These are phyloP conservation scores for Sphagnurus paluster DNA, from an alignment of 1,284 basidiomycete species.

Conservation along the genomic window DNA sequence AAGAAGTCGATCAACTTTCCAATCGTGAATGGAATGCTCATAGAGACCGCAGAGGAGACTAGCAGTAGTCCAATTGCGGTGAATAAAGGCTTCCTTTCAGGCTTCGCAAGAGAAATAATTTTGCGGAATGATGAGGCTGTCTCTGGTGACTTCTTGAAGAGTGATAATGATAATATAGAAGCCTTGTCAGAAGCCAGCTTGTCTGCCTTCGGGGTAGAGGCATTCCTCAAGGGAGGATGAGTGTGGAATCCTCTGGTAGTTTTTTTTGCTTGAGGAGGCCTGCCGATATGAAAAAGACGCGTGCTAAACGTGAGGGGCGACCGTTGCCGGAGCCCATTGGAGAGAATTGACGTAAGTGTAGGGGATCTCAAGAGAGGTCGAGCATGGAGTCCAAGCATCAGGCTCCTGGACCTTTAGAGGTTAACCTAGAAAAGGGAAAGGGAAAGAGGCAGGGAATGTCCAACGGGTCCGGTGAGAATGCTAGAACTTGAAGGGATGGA, in stretches of 20 bases:
- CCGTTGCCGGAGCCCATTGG: constrained; percentile 5
- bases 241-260: constrained; percentile 10
- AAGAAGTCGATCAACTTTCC: constrained; percentile 94
- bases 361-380: constrained; percentile 15
- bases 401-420: constrained; percentile 7
- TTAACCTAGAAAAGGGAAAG: constrained; percentile 9
- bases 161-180: constrained; percentile 42
- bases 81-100: constrained; percentile 73
- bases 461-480: too few species aligned
- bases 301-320: constrained; percentile 1
- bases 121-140: constrained; percentile 69
- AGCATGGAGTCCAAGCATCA: constrained; percentile 17
- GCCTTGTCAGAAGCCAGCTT: constrained; percentile 29
- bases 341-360: constrained; percentile 5
- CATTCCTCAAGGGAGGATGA: constrained; percentile 10
- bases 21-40: constrained; percentile 89
- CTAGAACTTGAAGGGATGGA: too few species aligned
- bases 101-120: constrained; percentile 73
- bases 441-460: too few species aligned
- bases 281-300: constrained; percentile 1
- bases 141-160: constrained; percentile 29
- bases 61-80: constrained; percentile 70
- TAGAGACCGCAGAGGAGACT: constrained; percentile 78
- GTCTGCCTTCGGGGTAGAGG: constrained; percentile 9
- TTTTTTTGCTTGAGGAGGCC: neutral